Evolutionary conservation across 2,329 filamentous ascomycete species (phyloP).

Genomic region (Colletotrichum sp.): DNA sequence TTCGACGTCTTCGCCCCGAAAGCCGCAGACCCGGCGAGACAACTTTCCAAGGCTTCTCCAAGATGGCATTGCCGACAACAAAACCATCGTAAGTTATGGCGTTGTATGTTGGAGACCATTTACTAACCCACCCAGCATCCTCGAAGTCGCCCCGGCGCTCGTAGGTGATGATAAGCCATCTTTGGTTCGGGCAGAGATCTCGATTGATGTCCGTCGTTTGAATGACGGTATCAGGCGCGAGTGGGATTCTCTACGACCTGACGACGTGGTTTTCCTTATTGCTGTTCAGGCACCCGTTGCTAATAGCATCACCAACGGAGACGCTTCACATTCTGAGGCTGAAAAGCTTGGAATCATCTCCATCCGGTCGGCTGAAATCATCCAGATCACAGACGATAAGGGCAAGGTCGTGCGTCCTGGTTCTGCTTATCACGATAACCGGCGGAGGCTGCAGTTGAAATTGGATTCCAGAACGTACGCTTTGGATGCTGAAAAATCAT

Average conservation of each 20-base stretch:
- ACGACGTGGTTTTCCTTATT: conserved; percentile 89
- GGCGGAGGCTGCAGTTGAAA: conserved; percentile 78
- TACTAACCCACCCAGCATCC: conserved; percentile 54
- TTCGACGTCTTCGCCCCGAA: conserved; percentile 81
- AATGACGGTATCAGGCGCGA: conserved; percentile 78
- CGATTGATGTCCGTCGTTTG: conserved; percentile 82
- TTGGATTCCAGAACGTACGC: conserved; percentile 82
- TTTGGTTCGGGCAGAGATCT: conserved; percentile 84
- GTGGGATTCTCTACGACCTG: conserved; percentile 87
- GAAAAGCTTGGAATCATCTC: conserved; percentile 72
- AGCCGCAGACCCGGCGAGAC: conserved; percentile 67
- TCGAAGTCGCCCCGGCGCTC: conserved; percentile 82
- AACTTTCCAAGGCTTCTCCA: conserved; percentile 83
- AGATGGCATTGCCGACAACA: conserved; percentile 87
- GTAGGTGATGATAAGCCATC: conserved; percentile 88
- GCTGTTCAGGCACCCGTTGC: conserved; percentile 69
- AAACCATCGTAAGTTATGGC: conserved; percentile 67
- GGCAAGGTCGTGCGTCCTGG: conserved; percentile 74
- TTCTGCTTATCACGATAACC: conserved; percentile 66
- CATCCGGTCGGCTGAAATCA: conserved; percentile 83
- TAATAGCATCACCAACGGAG: conserved; percentile 59
- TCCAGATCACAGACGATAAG: conserved; percentile 86
- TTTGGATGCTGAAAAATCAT: conserved; percentile 71
- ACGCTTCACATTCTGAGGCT: conserved; percentile 47
- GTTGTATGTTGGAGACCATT: background rate